Percentiles rank a stretch among this genome's conserved stretches.
These are phyloP conservation scores for Solanum ossicruentum DNA, from an alignment of 257 asterid genomes.

Conservation along the genomic window DNA sequence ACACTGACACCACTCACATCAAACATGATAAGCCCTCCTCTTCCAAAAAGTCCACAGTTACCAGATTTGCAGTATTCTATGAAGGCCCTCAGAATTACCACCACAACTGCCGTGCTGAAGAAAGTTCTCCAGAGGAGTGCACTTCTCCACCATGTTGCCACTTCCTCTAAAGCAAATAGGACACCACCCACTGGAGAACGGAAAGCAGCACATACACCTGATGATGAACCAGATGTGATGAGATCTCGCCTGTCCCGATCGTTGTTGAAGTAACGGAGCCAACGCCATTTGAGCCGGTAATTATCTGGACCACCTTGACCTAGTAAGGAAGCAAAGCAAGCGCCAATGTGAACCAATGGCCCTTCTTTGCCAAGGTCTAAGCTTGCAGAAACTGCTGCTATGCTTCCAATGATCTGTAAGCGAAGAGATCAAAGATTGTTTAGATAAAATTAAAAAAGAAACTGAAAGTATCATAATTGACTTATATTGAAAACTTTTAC, in stretches of 20 bases:
- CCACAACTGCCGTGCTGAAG: constrained; percentile 91
- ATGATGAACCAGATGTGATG: constrained; percentile 76
- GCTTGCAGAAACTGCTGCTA: constrained; percentile 89
- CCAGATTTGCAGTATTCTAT: constrained; percentile 69
- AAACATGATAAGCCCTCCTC: constrained; percentile 86
- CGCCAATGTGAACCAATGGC: constrained; percentile 81
- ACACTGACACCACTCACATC: constrained; percentile 75
- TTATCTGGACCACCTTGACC: constrained; percentile 91
- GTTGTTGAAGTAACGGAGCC: constrained; percentile 89
- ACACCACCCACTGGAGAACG: constrained; percentile 95
- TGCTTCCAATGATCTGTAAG: constrained; percentile 75
- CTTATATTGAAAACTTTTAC: not conserved
- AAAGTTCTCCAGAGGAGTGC: constrained; percentile 97
- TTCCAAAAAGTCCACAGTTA: constrained; percentile 75
- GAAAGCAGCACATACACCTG: constrained; percentile 97
- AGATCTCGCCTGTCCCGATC: constrained; percentile 86
- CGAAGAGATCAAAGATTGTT: not conserved
- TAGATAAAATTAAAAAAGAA: not conserved
- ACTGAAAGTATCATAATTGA: not conserved
- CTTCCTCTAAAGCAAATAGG: constrained; percentile 83
- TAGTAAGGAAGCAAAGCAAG: constrained; percentile 70
- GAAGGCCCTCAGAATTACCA: constrained; percentile 78
- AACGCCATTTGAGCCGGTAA: constrained; percentile 68
- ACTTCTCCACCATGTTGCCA: constrained; percentile 99
- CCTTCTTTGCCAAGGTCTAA: constrained; percentile 97